Percentiles rank a stretch among this genome's conserved stretches.
These are phyloP conservation scores for Ceratocystis huliohia DNA, from an alignment of 2,329 filamentous ascomycete genomes.

Conservation along the genomic window DNA sequence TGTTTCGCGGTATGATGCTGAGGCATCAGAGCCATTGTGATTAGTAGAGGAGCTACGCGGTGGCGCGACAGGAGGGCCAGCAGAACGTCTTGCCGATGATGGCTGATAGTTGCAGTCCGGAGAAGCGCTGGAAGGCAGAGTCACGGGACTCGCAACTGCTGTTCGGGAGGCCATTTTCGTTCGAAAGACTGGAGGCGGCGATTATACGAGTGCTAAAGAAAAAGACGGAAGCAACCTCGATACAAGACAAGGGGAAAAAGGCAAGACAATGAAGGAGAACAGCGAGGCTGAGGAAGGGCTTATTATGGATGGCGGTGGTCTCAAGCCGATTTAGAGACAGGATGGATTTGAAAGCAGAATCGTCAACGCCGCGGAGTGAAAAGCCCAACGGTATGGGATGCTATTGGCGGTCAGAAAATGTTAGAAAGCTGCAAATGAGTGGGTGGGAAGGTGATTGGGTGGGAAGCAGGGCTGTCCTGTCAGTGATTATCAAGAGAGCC, in stretches of 20 bases:
- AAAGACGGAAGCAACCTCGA: conserved; percentile 8
- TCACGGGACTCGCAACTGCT: conserved; percentile 33
- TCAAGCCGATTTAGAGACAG: too few species aligned
- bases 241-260: conserved; percentile 10
- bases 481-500: too few species aligned
- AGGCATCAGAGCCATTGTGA: conserved; percentile 26
- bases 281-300: conserved; percentile 7
- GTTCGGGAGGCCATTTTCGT: conserved; percentile 35
- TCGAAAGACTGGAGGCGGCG: neutral
- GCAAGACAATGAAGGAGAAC: conserved; percentile 6
- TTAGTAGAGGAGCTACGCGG: conserved; percentile 68
- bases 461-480: too few species aligned
- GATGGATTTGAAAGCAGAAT: neutral
- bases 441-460: too few species aligned
- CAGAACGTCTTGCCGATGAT: conserved; percentile 40
- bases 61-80: conserved; percentile 59
- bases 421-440: neutral
- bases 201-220: neutral
- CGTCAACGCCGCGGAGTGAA: neutral
- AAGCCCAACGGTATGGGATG: neutral
- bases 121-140: conserved; percentile 30
- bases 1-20: conserved; percentile 12
- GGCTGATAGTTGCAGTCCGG: conserved; percentile 31
- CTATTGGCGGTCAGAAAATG: neutral
- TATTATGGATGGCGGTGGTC: too few species aligned